Base-by-base conservation (phyloP, 2,329 filamentous ascomycete species). In the Raffaelea arxii region DNA sequence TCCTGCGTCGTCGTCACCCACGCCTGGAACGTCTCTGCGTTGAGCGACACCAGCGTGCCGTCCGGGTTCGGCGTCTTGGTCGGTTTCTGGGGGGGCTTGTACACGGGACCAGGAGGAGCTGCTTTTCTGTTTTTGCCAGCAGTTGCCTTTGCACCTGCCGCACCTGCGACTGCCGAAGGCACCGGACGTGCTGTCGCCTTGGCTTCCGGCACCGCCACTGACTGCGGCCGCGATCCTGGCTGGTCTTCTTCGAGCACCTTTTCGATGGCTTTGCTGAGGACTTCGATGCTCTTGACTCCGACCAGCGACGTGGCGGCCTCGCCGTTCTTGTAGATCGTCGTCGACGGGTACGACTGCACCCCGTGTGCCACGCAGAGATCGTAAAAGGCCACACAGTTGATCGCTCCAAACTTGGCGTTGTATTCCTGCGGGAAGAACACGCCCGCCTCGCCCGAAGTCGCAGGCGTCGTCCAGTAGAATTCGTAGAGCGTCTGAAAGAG, bases 401-500 rank as follows among this genome's bases (percentile, higher is more conserved):
- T 67, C 48, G 77, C 79, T 25, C 77, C 91, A 59, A 98, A 96
- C 56, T 86, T 81, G 64, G 95, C 91, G 65, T 91, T 80, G 66
- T 97, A 97, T 63, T 81, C 92, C 46, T 82, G 74, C 25, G 82
- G 80, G 59, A 96, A 96, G n/a, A n/a, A n/a, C n/a, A n/a, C n/a
- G n/a, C n/a, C n/a, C n/a, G n/a, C n/a, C n/a, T n/a, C n/a, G 24
- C 67, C 65, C 36, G 73, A 67, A 66, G 78, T 52, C 62, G 71
- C 14, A 7, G 32, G 7, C 7, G 7, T 36, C 32, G 90, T 96
- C 68, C 87, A 71, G 69, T 96, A 98, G 65, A 82, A 96, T 68
- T 98, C 92, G 72, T 97, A 95, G 14, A 91, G 65, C 5, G 90
- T 96, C 66, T 97, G 89, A 72, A 80, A 96, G 43, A 79, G 82